A percentile compares a stretch with the other conserved stretches of the same genome.
Conservation (phyloP, 2,329 filamentous ascomycete genomes). For the Botrytis fabae region DNA sequence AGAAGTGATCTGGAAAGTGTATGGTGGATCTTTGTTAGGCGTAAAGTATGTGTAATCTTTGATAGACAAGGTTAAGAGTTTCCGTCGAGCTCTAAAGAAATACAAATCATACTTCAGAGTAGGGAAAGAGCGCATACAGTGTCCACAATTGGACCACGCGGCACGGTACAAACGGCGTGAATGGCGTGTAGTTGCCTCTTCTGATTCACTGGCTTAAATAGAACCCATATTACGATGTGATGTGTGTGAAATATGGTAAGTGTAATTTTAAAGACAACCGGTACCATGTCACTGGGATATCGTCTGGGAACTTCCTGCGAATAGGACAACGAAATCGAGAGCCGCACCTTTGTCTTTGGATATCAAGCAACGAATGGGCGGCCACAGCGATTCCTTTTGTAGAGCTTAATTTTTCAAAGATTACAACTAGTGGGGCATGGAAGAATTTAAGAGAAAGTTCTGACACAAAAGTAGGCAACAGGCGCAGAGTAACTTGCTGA, state of each 20-base stretch:
- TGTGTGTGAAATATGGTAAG: slow-evolving; percentile 1
- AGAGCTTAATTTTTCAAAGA: background rate
- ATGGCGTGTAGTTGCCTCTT: background rate
- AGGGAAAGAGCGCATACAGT: background rate
- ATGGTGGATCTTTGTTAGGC: background rate
- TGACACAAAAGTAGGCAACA: slow-evolving; percentile 9
- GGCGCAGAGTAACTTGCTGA: slow-evolving; percentile 8
- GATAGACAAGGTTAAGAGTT: background rate
- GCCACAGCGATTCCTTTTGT: background rate
- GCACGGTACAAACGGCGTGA: slow-evolving; percentile 3
- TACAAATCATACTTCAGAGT: background rate
- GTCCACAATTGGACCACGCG: background rate
- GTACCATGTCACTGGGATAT: slow-evolving; percentile 12
- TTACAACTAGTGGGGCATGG: background rate
- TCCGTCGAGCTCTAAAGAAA: background rate
- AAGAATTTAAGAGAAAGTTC: background rate
- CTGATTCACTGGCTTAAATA: slow-evolving; percentile 4
- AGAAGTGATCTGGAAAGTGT: background rate
- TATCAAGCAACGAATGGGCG: background rate
- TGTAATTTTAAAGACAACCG: background rate
- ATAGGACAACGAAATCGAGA: background rate
- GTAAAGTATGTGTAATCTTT: background rate
- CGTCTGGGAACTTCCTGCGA: background rate
- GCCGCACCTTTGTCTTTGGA: slow-evolving; percentile 4
- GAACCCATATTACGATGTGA: background rate